Base-by-base conservation (phyloP, 331 rosid species). In the Rosa hybrid region DNA sequence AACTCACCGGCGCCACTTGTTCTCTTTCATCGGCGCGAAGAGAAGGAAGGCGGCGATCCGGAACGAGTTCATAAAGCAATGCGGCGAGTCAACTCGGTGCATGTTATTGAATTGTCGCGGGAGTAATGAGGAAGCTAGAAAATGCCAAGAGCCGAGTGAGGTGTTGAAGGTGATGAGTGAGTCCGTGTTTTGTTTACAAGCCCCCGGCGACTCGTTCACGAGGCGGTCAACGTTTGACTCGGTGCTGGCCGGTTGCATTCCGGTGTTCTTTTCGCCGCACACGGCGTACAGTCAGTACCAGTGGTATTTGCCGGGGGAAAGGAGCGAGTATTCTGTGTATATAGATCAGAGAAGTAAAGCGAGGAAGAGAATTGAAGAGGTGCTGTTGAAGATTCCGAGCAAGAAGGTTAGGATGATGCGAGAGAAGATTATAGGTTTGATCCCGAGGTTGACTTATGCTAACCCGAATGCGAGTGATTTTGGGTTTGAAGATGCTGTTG, bases 141-240 rank as follows among this genome's bases (percentile, higher is more conserved):
- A 62, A 69, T 94, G 98, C 75, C 85, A 83, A 42, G 42, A 85
- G 0, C 94, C 98, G 5, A 73, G 71, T 16, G 84, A 41, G 41
- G 92, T 94, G 0, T 17, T 94, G 7, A 76, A 69, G 0, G 87
- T 87, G 16, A 90, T 94, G 98, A 78, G 20, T 2, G 56, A 39
- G 71, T 89, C 97, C 0, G 44, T 14, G 13, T 94, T 94, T 23
- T 94, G 97, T 51, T 77, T 92, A 25, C 98, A 94, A 62, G 94
- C 98, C 0, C 85, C 97, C 0, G 98, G 97, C 0, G 98, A 92
- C 84, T 88, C 97, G 9, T 91, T 86, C 74, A 94, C 98, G 0
- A 77, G 97, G 56, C 83, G 94, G 38, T 94, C 98, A 4, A 92
- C 97, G 11, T 94, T 94, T 68, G 98, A 94, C 83, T 77, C 97